These are phyloP conservation scores for Phytophthora crassamura DNA, from an alignment of 352 stramenopile species.

Conservation along the genomic window DNA sequence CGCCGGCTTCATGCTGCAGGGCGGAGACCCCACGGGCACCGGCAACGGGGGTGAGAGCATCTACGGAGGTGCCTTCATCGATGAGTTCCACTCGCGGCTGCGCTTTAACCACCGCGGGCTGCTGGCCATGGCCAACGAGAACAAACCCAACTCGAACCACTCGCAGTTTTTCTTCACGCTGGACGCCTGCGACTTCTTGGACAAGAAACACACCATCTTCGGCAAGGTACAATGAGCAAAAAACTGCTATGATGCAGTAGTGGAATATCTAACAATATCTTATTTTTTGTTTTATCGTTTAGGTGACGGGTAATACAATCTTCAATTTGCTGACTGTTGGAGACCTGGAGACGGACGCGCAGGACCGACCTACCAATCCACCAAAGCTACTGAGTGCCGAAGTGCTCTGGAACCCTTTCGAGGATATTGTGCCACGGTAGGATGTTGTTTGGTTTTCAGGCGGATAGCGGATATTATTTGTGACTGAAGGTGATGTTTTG, in stretches of 20 bases:
- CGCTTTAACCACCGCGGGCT: constrained; percentile 97
- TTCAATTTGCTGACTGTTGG: constrained; percentile 97
- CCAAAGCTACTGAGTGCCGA: constrained; percentile 86
- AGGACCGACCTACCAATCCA: constrained; percentile 83
- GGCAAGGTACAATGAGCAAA: constrained; percentile 54
- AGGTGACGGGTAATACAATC: constrained; percentile 96
- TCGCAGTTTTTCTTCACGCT: constrained; percentile 99
- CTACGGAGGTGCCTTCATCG: constrained; percentile 79
- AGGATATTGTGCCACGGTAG: constrained; percentile 92
- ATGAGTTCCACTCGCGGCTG: constrained; percentile 95
- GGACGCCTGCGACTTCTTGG: constrained; percentile 93
- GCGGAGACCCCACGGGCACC: constrained; percentile 91
- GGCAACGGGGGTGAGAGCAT: constrained; percentile 86
- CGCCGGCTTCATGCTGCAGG: constrained; percentile 96
- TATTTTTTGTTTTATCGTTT: constrained; percentile 58
- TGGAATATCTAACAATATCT: background rate
- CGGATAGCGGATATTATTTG: too few relatives aligned
- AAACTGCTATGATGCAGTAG: background rate
- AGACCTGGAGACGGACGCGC: constrained; percentile 85
- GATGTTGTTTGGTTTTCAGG: background rate
- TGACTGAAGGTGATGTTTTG: background rate
- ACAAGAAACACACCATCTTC: constrained; percentile 97
- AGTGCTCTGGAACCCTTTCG: constrained; percentile 95
- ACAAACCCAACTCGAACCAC: constrained; percentile 87
- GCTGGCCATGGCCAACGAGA: constrained; percentile 94